Evolutionary conservation across 2,329 filamentous ascomycete genomes (phyloP).

Genomic region (Myriosclerotinia curreyana): DNA sequence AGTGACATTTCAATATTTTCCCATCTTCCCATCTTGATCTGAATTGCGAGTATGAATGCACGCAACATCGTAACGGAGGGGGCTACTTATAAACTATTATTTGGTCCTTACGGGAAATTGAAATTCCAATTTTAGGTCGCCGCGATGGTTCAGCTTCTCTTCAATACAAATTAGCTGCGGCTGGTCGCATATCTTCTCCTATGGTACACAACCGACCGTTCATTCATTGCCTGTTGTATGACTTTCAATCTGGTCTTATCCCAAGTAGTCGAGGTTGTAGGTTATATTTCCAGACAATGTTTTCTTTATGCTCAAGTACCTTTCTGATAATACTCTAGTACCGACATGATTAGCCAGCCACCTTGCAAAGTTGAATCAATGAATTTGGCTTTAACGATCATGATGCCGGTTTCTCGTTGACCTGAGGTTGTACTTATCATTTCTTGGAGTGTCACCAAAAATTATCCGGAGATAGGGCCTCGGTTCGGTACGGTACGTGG

Average conservation of each 20-base stretch:
- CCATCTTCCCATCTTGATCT: not conserved
- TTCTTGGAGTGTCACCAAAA: constrained; percentile 9
- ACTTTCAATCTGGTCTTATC: not conserved
- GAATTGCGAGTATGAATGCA: constrained; percentile 1
- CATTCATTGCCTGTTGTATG: not conserved
- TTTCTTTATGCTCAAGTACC: not conserved
- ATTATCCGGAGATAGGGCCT: constrained; percentile 10
- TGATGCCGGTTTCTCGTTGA: constrained; percentile 1
- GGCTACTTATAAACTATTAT: not conserved
- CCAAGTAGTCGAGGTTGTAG: constrained; percentile 6
- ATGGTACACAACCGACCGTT: not conserved
- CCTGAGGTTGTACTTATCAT: not conserved
- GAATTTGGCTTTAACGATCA: not conserved
- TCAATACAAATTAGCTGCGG: constrained; percentile 7
- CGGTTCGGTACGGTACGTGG: constrained; percentile 14
- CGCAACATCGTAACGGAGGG: not conserved
- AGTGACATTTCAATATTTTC: not conserved
- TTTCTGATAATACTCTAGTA: not conserved
- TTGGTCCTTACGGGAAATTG: not conserved
- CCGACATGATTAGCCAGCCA: not conserved
- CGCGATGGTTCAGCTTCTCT: constrained; percentile 3
- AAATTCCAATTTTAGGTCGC: constrained; percentile 1
- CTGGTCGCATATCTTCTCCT: constrained; percentile 16
- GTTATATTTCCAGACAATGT: not conserved
- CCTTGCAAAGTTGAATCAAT: not conserved